These are phyloP conservation scores for Chlamydomonas asymmetrica DNA, from an alignment of 139 green algal genomes.

Conservation along the genomic window DNA sequence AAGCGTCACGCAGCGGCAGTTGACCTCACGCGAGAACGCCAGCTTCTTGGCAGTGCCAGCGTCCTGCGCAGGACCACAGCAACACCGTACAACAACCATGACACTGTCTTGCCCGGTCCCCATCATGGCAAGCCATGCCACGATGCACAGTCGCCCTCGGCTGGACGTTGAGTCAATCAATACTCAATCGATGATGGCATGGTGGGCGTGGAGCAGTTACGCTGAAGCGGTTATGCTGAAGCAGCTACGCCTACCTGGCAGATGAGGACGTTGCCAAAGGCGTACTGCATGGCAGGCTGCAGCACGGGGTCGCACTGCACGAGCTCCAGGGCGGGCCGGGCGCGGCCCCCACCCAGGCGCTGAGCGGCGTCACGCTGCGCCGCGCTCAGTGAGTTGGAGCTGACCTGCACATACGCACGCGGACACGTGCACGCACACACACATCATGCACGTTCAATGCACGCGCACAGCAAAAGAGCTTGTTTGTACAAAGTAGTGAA, in stretches of 20 bases:
- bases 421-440: too few relatives aligned
- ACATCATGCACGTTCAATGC: too few relatives aligned
- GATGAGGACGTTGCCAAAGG: constrained; percentile 92
- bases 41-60: constrained; percentile 85
- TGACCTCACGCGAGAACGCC: constrained; percentile 88
- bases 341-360: constrained; percentile 56
- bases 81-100: too few relatives aligned
- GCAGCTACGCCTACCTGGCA: constrained; percentile 80
- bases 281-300: constrained; percentile 88
- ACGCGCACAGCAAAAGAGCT: too few relatives aligned
- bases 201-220: too few relatives aligned
- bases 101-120: too few relatives aligned
- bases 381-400: constrained; percentile 17
- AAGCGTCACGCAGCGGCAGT: constrained; percentile 87
- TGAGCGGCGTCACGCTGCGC: constrained; percentile 48
- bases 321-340: constrained; percentile 83
- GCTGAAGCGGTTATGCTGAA: too few relatives aligned
- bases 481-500: too few relatives aligned
- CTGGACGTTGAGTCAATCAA: too few relatives aligned
- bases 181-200: too few relatives aligned
- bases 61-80: constrained; percentile 72
- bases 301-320: constrained; percentile 76
- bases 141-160: too few relatives aligned
- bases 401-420: constrained; percentile 46
- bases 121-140: too few relatives aligned